These are phyloP conservation scores for Pluteus cervinus DNA, from an alignment of 768 basidiomycete species.

Conservation along the genomic window DNA sequence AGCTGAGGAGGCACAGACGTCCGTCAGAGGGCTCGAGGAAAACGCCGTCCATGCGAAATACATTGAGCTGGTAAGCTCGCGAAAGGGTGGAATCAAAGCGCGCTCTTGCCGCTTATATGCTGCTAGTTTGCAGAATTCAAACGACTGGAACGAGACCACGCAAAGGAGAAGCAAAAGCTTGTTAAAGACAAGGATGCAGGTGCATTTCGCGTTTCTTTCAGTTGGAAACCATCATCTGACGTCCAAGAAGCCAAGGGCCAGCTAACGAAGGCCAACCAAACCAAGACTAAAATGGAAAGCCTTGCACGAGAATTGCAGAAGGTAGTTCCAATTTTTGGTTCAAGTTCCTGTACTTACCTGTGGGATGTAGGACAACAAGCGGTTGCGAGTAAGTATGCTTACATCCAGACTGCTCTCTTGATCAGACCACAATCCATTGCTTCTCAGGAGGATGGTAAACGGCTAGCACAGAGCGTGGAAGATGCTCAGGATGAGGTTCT, in stretches of 20 bases:
- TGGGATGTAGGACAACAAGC: slow-evolving; percentile 72
- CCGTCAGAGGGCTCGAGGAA: slow-evolving; percentile 77
- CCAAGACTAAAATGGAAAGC: slow-evolving; percentile 87
- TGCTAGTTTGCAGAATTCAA: slow-evolving; percentile 83
- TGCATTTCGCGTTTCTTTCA: slow-evolving; percentile 23
- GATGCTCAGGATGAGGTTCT: slow-evolving; percentile 80
- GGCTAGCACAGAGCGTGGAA: slow-evolving; percentile 72
- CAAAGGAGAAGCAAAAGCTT: slow-evolving; percentile 89
- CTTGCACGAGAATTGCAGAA: slow-evolving; percentile 86
- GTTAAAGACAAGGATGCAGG: slow-evolving; percentile 89
- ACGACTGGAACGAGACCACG: slow-evolving; percentile 79
- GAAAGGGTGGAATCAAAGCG: slow-evolving; percentile 10
- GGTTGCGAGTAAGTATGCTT: slow-evolving; percentile 57
- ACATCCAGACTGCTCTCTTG: slow-evolving; percentile 7
- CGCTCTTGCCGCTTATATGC: slow-evolving; percentile 12
- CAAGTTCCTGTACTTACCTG: slow-evolving; percentile 4
- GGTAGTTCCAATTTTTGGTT: slow-evolving; percentile 32
- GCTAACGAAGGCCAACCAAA: slow-evolving; percentile 82
- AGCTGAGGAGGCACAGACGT: slow-evolving; percentile 88
- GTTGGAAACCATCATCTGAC: slow-evolving; percentile 7
- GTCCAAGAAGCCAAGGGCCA: slow-evolving; percentile 66
- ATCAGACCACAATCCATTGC: slow-evolving; percentile 12
- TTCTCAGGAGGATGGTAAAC: slow-evolving; percentile 77
- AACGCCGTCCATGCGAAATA: slow-evolving; percentile 82
- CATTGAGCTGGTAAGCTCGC: slow-evolving; percentile 68